Base-by-base conservation (phyloP, 305 asterid species). In the Fraxinus sp. region DNA sequence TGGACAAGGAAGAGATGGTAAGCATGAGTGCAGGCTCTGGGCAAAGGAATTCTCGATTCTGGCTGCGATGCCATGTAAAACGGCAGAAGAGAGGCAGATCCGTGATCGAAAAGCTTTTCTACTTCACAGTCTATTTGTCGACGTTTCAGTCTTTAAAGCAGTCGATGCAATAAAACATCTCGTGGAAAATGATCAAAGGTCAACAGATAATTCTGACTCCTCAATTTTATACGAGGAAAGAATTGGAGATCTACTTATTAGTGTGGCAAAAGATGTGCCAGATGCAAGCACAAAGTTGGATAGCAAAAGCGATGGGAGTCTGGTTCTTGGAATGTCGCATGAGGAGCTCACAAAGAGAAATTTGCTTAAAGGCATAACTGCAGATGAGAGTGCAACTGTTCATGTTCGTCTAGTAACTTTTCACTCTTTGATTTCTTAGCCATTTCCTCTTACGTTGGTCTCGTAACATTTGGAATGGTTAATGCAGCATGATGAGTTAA, bases 101-200 rank as follows among this genome's bases (percentile, higher is more conserved):
- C 83, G 98, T 79, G 98, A 95, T 83, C 89, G 97, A 86, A 95
- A 93, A 89, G 97, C 97, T 1, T 95, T 95, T 92, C 90, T 95
- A 57, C 94, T 95, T 75, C 98, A 95, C 87, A 91, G 92, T 86
- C 85, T 92, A 77, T 92, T 95, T 36, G 95, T 95, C 46, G 98
- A 93, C 68, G 93, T 95, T 75, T 91, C 98, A 55, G 94, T 94
- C 33, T 85, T 89, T 83, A 92, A 86, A 89, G 97, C 95, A 80
- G 93, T 93, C 83, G 86, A 87, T 78, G 92, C 92, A 46, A 92
- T 94, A 85, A 89, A 90, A 80, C 83, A 85, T 71, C 85, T 92
- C 22, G 62, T 83, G 78, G 90, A 88, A n/a, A 89, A 84, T 83
- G 87, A 80, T 70, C 86, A 85, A 71, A 77, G 72, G 75, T 77